Base-by-base conservation (phyloP, 495 filamentous ascomycete genomes). In the Thermothielavioides terrestris region DNA sequence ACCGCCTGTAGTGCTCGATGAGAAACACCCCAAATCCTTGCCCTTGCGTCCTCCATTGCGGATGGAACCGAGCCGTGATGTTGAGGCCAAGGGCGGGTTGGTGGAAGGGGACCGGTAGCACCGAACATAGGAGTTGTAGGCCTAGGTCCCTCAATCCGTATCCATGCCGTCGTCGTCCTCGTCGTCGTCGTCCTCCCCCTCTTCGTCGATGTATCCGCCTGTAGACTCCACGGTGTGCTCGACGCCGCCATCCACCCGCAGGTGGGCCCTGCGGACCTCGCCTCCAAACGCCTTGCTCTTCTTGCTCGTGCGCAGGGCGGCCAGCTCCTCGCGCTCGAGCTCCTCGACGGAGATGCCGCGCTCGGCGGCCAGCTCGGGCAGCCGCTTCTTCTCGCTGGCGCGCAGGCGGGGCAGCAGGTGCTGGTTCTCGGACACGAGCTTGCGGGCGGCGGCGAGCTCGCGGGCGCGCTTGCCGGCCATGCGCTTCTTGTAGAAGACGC, bases 401-500 rank as follows among this genome's bases (percentile, higher is more conserved):
- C 79, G 70, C 55, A 80, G 68, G 50, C 72, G 68, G 40, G 84
- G 85, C 52, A 91, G 68, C 63, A 98, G 75, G 70, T 97, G 94
- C 73, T 87, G 84, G 68, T 95, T 89, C 76, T 87, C 79, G 55
- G 82, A 85, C 48, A 98, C 91, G 52, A 97, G 75, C 76, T 87
- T 91, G 66, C 86, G 74, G 69, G 95, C 83, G 45, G 75, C 74
- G 61, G 81, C 85, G 53, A 82, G 71, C 72, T 91, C 81, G 63
- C 79, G 77, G 68, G 84, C 85, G 67, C 85, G 80, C 66, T 92
- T 94, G 60, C 92, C 90, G 37, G 80, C 82, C 85, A 96, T 85
- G 50, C 94, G 81, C 53, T 84, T 82, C 78, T 86, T 90, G 74
- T 94, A 94, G 73, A 95, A 95, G 42, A 81, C 80, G 57, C 86